Conservation (phyloP, 805 yeast species). For the Candida arabinofermentans region DNA sequence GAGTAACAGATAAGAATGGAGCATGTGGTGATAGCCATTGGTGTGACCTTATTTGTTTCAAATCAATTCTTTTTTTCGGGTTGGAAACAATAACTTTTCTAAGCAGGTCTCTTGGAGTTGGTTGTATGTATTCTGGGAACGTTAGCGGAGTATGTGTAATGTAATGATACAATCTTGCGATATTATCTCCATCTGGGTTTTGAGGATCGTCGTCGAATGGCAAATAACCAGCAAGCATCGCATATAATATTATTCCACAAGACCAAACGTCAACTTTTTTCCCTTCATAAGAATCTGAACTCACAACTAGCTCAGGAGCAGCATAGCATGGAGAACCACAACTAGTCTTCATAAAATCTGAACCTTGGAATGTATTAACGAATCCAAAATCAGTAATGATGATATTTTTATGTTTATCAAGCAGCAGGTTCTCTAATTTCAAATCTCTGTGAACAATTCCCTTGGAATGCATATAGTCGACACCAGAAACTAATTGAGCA, state of each 20-base stretch:
- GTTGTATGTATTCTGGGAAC: slow-evolving; percentile 89
- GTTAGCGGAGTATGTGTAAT: slow-evolving; percentile 89
- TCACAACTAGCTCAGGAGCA: slow-evolving; percentile 93
- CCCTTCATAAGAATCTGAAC: slow-evolving; percentile 84
- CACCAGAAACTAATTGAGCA: slow-evolving; percentile 92
- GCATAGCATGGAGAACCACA: slow-evolving; percentile 99
- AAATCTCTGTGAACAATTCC: slow-evolving; percentile 78
- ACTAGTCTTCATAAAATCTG: slow-evolving; percentile 85
- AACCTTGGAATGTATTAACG: slow-evolving; percentile 75
- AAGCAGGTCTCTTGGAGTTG: slow-evolving; percentile 85
- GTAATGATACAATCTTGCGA: slow-evolving; percentile 84
- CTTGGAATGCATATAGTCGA: slow-evolving; percentile 79
- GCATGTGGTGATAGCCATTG: slow-evolving; percentile 87
- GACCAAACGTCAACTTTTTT: slow-evolving; percentile 97
- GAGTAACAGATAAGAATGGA: slow-evolving; percentile 76
- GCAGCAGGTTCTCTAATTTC: slow-evolving; percentile 66
- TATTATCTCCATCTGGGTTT: slow-evolving; percentile 94
- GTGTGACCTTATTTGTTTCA: slow-evolving; percentile 72
- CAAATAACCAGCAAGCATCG: slow-evolving; percentile 94
- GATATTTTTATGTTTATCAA: slow-evolving; percentile 83
- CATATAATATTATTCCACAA: slow-evolving; percentile 90
- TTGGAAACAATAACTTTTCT: slow-evolving; percentile 82
- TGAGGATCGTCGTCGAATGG: slow-evolving; percentile 98
- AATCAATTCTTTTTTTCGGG: slow-evolving; percentile 68
- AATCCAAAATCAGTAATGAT: slow-evolving; percentile 92